Evolutionary conservation across 306 rosid genomes (phyloP).

Genomic region (Delonix regia): DNA sequence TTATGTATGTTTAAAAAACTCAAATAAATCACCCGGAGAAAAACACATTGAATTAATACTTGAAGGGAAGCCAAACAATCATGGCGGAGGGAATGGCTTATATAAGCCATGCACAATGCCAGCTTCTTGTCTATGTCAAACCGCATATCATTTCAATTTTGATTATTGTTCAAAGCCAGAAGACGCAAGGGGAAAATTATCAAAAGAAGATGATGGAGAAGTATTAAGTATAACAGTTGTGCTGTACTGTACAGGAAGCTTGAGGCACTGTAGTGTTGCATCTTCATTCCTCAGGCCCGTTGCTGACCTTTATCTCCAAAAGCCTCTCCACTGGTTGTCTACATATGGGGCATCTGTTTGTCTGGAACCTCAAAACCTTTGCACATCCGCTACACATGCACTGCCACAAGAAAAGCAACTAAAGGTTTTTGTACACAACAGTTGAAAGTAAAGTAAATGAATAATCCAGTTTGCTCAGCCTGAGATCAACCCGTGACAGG

Average conservation of each 20-base stretch:
- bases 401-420: conserved; percentile 52
- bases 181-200: conserved; percentile 21
- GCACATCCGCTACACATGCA: conserved; percentile 97
- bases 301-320: conserved; percentile 83
- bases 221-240: conserved; percentile 42
- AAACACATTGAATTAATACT: conserved; percentile 15
- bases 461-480: conserved; percentile 3
- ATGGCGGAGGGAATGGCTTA: conserved; percentile 42
- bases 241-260: conserved; percentile 55
- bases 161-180: conserved; percentile 43
- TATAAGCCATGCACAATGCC: conserved; percentile 47
- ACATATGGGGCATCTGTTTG: conserved; percentile 94
- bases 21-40: conserved; percentile 1
- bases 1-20: neutral
- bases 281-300: conserved; percentile 63
- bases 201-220: neutral
- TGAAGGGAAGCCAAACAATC: conserved; percentile 34
- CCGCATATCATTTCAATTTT: conserved; percentile 31
- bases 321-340: conserved; percentile 98
- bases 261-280: neutral
- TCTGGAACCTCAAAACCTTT: conserved; percentile 85
- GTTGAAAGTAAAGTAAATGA: neutral
- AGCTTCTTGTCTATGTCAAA: conserved; percentile 38
- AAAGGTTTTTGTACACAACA: neutral
- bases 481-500: neutral